Base-by-base conservation (phyloP, 2,329 filamentous ascomycete genomes). In the Hypoxylon rubiginosum region DNA sequence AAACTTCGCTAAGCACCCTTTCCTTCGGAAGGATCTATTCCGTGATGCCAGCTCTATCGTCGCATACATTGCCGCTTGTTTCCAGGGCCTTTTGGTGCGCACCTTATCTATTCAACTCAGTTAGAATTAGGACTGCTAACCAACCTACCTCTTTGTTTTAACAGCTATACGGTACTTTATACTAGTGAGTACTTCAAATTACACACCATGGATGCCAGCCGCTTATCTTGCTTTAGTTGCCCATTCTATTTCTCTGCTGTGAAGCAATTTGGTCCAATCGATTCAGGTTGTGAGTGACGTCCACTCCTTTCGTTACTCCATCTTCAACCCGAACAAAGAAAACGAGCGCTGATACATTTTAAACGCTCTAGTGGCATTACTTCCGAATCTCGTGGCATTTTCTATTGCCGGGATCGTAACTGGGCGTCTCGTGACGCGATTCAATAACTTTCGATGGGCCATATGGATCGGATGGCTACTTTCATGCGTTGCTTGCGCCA, bases 221-320 rank as follows among this genome's bases (percentile, higher is more conserved):
- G 9, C 48, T 69, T 36, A 64, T 21, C 26, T 32, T 2, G 24
- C 9, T 52, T 8, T 30, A 72, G 71, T 49, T 61, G 65, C 24
- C 78, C 79, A 0, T 80, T 81, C 48, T 82, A 79, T 62, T 81
- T 81, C 70, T 68, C 77, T 15, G 75, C 80, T 0, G 72, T 80
- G 6, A 74, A 75, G n/a, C 74, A 70, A 26, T 75, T 73, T 50
- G 67, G 65, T 4, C 76, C 79, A 0, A 74, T 79, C 1, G 67
- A 76, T 30, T 72, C 79, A 0, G 79, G 79, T 34, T 41, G 55
- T 58, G 51, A 50, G 55, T 50, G 8, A 26, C 36, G 28, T 15
- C 15, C 11, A 21, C 3, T 28, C 26, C 8, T 21, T 32, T 8
- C 7, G 2, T 51, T 17, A 51, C 4, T 13, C 13, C 28, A n/a